Percentiles rank a stretch among this genome's conserved stretches.
phyloP scores from a whole-genome alignment of 78 protist genomes.

The Bigelowiella natans region DNA sequence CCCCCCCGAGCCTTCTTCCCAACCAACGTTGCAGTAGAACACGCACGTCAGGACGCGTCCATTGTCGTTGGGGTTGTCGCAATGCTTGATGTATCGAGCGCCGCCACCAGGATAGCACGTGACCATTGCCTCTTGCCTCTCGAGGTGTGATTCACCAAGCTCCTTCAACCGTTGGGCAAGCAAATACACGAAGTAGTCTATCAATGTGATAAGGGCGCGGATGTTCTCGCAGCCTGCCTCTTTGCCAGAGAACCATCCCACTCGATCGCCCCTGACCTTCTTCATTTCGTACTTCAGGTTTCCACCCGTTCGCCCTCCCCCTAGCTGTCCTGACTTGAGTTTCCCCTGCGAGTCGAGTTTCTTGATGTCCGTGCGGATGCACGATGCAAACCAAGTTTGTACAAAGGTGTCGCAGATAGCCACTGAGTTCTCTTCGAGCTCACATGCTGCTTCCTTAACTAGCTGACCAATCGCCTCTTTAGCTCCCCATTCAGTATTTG shows the following conservation, averaged over 20 bases:
- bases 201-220: not conserved
- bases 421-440: too few species aligned
- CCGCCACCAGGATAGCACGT: constrained; percentile 7
- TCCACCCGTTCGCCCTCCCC: not conserved
- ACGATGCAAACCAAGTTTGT: too few species aligned
- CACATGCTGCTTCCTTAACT: too few species aligned
- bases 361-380: too few species aligned
- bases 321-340: not conserved
- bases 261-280: not conserved
- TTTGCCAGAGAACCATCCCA: constrained; percentile 9
- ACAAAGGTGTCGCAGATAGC: too few species aligned
- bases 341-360: too few species aligned
- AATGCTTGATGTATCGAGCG: not conserved
- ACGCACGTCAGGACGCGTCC: not conserved
- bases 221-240: not conserved
- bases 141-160: not conserved
- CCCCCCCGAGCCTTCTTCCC: not conserved
- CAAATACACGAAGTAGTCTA: too few species aligned
- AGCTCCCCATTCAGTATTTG: too few species aligned
- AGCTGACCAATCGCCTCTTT: too few species aligned
- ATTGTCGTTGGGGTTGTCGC: not conserved
- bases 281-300: not conserved
- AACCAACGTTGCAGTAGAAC: not conserved
- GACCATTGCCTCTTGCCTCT: not conserved
- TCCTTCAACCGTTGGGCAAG: not conserved